These are phyloP conservation scores for Tulasnella sp. DNA, from an alignment of 768 basidiomycete genomes.

Conservation along the genomic window DNA sequence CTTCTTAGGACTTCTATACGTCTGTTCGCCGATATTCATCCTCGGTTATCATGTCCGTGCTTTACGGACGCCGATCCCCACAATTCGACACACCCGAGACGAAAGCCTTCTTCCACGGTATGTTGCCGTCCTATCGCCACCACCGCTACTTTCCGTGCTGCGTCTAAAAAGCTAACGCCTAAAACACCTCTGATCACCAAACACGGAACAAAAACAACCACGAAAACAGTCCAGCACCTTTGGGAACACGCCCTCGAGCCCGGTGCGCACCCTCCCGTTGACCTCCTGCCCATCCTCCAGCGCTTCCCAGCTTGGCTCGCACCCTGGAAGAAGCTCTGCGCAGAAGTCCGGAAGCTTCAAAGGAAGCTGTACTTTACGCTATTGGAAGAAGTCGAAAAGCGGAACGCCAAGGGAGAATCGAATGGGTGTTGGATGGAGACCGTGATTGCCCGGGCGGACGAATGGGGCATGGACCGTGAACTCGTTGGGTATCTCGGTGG, in stretches of 20 bases:
- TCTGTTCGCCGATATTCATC: conserved; percentile 26
- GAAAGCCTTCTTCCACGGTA: conserved; percentile 22
- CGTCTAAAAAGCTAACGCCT: too few relatives aligned
- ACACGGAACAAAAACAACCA: too few relatives aligned
- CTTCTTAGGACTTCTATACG: conserved; percentile 24
- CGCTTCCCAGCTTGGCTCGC: conserved; percentile 30
- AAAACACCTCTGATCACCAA: too few relatives aligned
- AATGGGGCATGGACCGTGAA: conserved; percentile 24
- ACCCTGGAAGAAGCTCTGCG: conserved; percentile 27
- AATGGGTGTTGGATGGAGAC: conserved; percentile 29
- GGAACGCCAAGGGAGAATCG: conserved; percentile 22
- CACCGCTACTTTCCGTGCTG: too few relatives aligned
- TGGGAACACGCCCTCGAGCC: conserved; percentile 25
- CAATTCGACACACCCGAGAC: conserved; percentile 23
- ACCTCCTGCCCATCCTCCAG: conserved; percentile 28
- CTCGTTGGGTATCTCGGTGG: conserved; percentile 26
- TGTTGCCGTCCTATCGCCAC: too few relatives aligned
- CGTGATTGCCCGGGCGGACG: conserved; percentile 22
- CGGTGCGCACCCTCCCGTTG: conserved; percentile 31
- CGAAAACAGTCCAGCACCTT: conserved; percentile 21
- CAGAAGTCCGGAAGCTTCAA: conserved; percentile 23
- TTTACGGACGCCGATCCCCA: conserved; percentile 28
- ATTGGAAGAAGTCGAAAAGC: conserved; percentile 23
- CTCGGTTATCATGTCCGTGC: conserved; percentile 26
- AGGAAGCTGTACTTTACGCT: conserved; percentile 26